phyloP scores from a whole-genome alignment of 2,329 filamentous ascomycete genomes.

The Aspergillus pseudotamarii region DNA sequence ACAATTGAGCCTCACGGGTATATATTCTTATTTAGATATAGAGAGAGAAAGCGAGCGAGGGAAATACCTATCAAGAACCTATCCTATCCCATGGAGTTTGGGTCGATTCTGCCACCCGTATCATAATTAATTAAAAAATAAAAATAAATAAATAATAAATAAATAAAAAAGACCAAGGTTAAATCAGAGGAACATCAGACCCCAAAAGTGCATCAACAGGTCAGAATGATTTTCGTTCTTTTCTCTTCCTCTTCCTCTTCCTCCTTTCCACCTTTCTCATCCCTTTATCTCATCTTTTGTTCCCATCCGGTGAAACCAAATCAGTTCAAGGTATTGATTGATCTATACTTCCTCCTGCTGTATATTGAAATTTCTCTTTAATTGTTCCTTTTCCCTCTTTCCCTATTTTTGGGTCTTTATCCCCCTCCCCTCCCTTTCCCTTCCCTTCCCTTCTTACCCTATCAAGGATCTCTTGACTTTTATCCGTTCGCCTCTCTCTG shows the following conservation, averaged over 20 bases:
- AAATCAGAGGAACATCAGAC: no score
- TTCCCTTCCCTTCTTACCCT: background rate
- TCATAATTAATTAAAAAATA: background rate
- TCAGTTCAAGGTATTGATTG: background rate
- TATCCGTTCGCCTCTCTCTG: background rate
- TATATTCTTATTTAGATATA: background rate
- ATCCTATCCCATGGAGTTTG: background rate
- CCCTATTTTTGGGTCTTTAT: background rate
- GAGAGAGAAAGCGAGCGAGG: background rate
- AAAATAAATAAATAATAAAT: background rate
- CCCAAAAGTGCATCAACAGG: background rate
- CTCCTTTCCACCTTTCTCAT: background rate
- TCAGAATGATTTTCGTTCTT: constrained; percentile 22
- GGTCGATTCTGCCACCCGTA: background rate
- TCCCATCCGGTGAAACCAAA: background rate
- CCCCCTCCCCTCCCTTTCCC: background rate
- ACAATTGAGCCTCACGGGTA: background rate
- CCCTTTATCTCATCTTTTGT: background rate
- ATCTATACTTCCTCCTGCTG: no score
- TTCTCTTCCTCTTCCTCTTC: constrained; percentile 7
- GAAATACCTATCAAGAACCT: background rate
- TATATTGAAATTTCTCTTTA: background rate
- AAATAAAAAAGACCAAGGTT: background rate
- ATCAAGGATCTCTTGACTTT: background rate
- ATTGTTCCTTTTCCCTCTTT: background rate